These are phyloP conservation scores for Goffeauzyma gilvescens DNA, from an alignment of 768 basidiomycete species.

Conservation along the genomic window DNA sequence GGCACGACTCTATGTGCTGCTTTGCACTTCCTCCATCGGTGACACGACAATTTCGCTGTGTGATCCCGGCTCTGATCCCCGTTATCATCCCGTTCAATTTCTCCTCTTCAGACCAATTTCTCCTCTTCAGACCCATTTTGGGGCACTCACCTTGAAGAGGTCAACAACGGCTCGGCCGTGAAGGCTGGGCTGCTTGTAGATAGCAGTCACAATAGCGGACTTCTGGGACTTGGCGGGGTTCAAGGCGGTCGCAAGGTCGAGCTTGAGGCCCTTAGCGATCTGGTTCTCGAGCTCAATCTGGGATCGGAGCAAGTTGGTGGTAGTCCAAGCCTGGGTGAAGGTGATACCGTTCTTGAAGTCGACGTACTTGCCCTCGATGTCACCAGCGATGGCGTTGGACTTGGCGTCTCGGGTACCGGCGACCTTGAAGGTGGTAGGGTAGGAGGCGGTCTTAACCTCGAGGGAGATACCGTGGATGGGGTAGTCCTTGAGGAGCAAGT, in stretches of 20 bases:
- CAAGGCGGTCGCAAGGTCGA: slow-evolving; percentile 68
- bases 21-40: too few species aligned
- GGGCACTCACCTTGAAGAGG: slow-evolving; percentile 61
- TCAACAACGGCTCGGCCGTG: slow-evolving; percentile 82
- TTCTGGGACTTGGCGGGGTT: slow-evolving; percentile 71
- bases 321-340: slow-evolving; percentile 83
- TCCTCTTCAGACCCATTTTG: too few species aligned
- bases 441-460: slow-evolving; percentile 36
- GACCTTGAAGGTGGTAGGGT: slow-evolving; percentile 70
- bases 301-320: slow-evolving; percentile 74
- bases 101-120: too few species aligned
- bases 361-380: slow-evolving; percentile 86
- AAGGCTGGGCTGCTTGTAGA: slow-evolving; percentile 89
- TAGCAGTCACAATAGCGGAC: slow-evolving; percentile 58
- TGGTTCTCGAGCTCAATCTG: slow-evolving; percentile 90
- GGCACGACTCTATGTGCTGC: too few species aligned
- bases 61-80: too few species aligned
- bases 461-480: slow-evolving; percentile 42
- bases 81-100: too few species aligned
- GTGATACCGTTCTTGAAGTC: slow-evolving; percentile 82
- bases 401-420: slow-evolving; percentile 62
- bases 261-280: slow-evolving; percentile 84
- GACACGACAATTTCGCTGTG: too few species aligned
- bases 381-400: slow-evolving; percentile 55
- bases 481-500: slow-evolving; percentile 84